Conservation (phyloP, 169 alveolate genomes). For the Babesia caballi region DNA sequence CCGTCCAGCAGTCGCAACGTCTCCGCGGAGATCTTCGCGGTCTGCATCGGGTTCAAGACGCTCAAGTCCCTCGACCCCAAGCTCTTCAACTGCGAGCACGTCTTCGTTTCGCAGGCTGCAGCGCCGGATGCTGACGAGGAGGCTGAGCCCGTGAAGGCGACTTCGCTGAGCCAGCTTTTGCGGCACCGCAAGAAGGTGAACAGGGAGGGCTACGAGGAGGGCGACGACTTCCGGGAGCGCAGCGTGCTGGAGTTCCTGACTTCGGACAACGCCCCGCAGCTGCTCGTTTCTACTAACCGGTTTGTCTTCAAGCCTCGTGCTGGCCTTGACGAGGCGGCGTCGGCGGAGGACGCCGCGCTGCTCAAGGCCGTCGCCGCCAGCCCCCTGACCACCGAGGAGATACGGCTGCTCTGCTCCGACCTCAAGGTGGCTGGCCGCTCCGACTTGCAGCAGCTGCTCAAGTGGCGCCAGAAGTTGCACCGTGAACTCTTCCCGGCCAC, state of each 20-base stretch:
- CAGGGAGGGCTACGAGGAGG: conserved; percentile 83
- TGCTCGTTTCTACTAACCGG: conserved; percentile 70
- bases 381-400: conserved; percentile 78
- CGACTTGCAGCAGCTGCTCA: conserved; percentile 79
- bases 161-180: conserved; percentile 71
- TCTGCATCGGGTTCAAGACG: conserved; percentile 92
- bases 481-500: conserved; percentile 1
- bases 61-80: conserved; percentile 92
- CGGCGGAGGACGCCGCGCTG: conserved; percentile 12
- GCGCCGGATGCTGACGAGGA: conserved; percentile 42
- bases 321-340: conserved; percentile 18
- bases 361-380: conserved; percentile 38
- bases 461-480: conserved; percentile 82
- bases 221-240: conserved; percentile 78
- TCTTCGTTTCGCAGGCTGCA: conserved; percentile 72
- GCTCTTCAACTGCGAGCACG: conserved; percentile 92
- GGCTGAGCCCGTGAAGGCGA: conserved; percentile 43
- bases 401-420: conserved; percentile 73
- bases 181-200: conserved; percentile 77
- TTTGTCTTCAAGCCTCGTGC: conserved; percentile 57
- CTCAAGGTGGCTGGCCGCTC: conserved; percentile 85
- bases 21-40: conserved; percentile 97
- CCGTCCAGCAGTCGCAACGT: conserved; percentile 96
- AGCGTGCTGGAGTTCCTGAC: conserved; percentile 73
- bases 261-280: conserved; percentile 74